A percentile compares a stretch with the other conserved stretches of the same genome.
phyloP scores from a whole-genome alignment of 2,329 filamentous ascomycete species.

The Ramularia endophylla region DNA sequence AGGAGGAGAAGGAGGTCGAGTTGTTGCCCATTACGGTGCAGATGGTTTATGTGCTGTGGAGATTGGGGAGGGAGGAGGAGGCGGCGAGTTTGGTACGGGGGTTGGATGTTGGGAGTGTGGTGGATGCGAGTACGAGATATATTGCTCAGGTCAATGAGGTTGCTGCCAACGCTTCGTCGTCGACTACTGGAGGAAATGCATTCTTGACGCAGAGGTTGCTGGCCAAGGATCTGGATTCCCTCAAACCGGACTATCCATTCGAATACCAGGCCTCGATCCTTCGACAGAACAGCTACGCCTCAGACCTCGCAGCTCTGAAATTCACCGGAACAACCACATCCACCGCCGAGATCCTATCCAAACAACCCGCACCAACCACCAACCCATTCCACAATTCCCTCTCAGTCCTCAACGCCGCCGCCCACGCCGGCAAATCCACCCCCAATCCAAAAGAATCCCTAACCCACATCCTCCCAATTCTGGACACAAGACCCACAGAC shows the following conservation, averaged over 20 bases:
- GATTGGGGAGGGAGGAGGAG: constrained; percentile 60
- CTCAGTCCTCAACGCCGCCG: constrained; percentile 66
- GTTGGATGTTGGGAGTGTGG: constrained; percentile 58
- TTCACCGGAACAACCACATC: constrained; percentile 57
- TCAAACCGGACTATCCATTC: constrained; percentile 61
- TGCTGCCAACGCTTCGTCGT: constrained; percentile 41
- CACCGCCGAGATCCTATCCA: constrained; percentile 45
- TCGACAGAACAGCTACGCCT: constrained; percentile 56
- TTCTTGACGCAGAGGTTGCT: constrained; percentile 61
- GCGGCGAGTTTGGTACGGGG: constrained; percentile 57
- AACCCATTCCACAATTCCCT: constrained; percentile 45
- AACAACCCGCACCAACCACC: constrained; percentile 39
- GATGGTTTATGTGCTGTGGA: constrained; percentile 65
- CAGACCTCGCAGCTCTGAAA: constrained; percentile 64
- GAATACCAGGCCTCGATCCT: constrained; percentile 61
- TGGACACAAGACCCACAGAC: constrained; percentile 71
- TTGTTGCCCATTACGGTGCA: constrained; percentile 70
- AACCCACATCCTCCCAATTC: constrained; percentile 60
- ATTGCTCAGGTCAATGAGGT: constrained; percentile 63
- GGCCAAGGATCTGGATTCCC: constrained; percentile 47
- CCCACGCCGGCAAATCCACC: constrained; percentile 57
- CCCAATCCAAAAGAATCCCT: constrained; percentile 60
- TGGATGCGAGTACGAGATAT: constrained; percentile 60
- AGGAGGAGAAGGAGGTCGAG: constrained; percentile 69
- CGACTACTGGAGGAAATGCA: constrained; percentile 50